Conservation (phyloP, 2,329 filamentous ascomycete genomes). For the Myriosclerotinia curreyana region DNA sequence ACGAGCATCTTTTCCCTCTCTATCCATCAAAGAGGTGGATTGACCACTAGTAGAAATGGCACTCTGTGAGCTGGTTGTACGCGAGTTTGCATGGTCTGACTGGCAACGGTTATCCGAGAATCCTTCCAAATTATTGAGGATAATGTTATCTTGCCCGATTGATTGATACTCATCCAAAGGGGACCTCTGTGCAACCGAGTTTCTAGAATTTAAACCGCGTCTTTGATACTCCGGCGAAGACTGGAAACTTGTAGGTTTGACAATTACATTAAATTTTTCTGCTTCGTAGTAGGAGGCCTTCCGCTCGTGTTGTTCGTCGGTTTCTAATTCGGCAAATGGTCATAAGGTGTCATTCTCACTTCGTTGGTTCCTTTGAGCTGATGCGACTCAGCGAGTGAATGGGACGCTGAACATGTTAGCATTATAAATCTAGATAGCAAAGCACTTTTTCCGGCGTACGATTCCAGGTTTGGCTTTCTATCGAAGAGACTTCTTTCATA, state of each 20-base stretch:
- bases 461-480: slow-evolving; percentile 55
- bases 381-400: neutral
- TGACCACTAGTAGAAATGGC: neutral
- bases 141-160: neutral
- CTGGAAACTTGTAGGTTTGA: slow-evolving; percentile 53
- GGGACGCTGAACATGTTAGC: slow-evolving; percentile 6
- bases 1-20: slow-evolving; percentile 16
- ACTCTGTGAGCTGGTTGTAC: neutral
- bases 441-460: slow-evolving; percentile 42
- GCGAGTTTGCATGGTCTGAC: neutral
- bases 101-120: neutral
- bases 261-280: slow-evolving; percentile 54
- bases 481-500: slow-evolving; percentile 50
- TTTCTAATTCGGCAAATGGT: slow-evolving; percentile 51
- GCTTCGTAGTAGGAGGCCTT: slow-evolving; percentile 52
- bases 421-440: neutral
- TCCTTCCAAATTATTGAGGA: neutral
- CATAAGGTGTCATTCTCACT: slow-evolving; percentile 48
- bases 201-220: neutral
- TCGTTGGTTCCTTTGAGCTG: neutral
- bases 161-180: neutral
- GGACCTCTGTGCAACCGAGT: neutral
- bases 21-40: neutral
- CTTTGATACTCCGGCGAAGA: slow-evolving; percentile 50
- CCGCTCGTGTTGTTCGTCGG: slow-evolving; percentile 55